A percentile compares a stretch with the other conserved stretches of the same genome.
These are phyloP conservation scores for Rhodotorula sp. DNA, from an alignment of 1,284 basidiomycete genomes.

Conservation along the genomic window DNA sequence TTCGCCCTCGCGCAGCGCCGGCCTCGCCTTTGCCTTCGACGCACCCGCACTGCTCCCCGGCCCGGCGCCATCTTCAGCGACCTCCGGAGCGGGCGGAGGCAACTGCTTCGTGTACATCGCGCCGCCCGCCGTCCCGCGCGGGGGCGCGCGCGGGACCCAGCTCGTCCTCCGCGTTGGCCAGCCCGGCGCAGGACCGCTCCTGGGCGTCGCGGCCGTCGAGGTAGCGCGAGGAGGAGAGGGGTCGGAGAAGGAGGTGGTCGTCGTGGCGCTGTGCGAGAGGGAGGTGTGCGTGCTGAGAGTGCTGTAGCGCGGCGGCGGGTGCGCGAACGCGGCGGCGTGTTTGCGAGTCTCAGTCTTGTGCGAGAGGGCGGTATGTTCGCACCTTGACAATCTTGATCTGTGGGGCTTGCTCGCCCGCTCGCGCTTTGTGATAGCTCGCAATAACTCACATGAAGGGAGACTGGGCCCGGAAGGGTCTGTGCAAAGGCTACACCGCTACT, in stretches of 20 bases:
- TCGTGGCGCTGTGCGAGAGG: slow-evolving; percentile 76
- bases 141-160: slow-evolving; percentile 64
- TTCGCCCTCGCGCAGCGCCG: not conserved
- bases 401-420: too few relatives aligned
- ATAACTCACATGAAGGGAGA: too few relatives aligned
- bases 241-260: slow-evolving; percentile 48
- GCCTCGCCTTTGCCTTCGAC: slow-evolving; percentile 73
- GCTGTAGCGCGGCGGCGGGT: not conserved
- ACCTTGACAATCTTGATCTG: too few relatives aligned
- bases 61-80: slow-evolving; percentile 56
- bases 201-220: slow-evolving; percentile 69
- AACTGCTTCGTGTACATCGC: slow-evolving; percentile 82
- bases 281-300: slow-evolving; percentile 64
- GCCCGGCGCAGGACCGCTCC: slow-evolving; percentile 66
- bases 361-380: too few relatives aligned
- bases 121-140: slow-evolving; percentile 51
- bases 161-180: slow-evolving; percentile 71
- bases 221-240: slow-evolving; percentile 41
- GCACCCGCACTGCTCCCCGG: slow-evolving; percentile 16
- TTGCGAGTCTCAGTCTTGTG: too few relatives aligned
- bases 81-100: slow-evolving; percentile 58
- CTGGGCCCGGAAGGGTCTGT: too few relatives aligned
- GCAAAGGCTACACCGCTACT: too few relatives aligned
- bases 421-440: too few relatives aligned
- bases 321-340: too few relatives aligned